Conservation (phyloP, 345 rosid species). For the Acer saccharum region DNA sequence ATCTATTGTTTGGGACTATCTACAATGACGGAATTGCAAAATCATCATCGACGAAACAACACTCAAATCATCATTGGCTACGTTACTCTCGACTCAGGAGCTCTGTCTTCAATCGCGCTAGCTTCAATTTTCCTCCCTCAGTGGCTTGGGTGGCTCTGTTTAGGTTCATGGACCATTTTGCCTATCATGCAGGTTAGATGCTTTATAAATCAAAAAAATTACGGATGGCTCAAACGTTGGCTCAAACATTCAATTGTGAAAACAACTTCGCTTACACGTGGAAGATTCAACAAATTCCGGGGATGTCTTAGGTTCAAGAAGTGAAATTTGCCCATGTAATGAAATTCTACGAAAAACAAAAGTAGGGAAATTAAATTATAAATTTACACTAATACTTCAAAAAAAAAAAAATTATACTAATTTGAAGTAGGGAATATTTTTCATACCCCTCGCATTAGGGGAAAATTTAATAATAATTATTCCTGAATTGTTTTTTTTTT, state of each 20-base stretch:
- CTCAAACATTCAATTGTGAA: background rate
- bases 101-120: background rate
- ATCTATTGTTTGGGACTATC: background rate
- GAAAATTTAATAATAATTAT: too few relatives aligned
- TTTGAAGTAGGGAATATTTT: too few relatives aligned
- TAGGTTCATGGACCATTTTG: background rate
- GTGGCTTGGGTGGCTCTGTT: background rate
- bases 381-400: too few relatives aligned
- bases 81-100: background rate
- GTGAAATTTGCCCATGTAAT: background rate
- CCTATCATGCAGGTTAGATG: background rate
- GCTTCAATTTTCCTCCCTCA: conserved; percentile 8
- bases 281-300: background rate
- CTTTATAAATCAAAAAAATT: background rate
- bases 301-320: background rate
- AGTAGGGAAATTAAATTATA: too few relatives aligned
- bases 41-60: background rate
- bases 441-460: too few relatives aligned
- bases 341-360: too few relatives aligned
- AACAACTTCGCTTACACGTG: too few relatives aligned
- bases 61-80: background rate
- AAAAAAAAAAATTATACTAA: too few relatives aligned
- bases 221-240: conserved; percentile 5
- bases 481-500: too few relatives aligned
- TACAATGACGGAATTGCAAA: background rate